phyloP scores from a whole-genome alignment of 768 basidiomycete genomes.

The Kwoniella heveanensis region DNA sequence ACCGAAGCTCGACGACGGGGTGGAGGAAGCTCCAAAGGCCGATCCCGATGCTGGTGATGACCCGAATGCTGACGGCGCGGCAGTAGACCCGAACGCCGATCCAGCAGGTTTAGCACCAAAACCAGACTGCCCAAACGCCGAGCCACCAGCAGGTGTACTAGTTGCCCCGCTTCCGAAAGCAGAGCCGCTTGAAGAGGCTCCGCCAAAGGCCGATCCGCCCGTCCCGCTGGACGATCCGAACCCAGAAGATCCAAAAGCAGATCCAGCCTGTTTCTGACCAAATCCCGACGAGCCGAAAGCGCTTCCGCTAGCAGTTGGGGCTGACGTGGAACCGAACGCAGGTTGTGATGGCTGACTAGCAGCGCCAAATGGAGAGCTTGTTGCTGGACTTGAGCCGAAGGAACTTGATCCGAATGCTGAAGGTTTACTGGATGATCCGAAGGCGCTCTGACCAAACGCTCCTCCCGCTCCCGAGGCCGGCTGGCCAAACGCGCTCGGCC shows the following conservation, averaged over 20 bases:
- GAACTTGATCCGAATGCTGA: constrained; percentile 27
- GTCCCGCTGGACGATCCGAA: background rate
- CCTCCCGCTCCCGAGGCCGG: constrained; percentile 20
- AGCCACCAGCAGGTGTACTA: constrained; percentile 6
- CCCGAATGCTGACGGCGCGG: constrained; percentile 32
- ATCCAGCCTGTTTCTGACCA: constrained; percentile 10
- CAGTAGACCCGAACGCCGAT: constrained; percentile 19
- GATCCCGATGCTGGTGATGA: constrained; percentile 18
- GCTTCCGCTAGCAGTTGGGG: constrained; percentile 3
- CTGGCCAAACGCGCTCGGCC: constrained; percentile 19
- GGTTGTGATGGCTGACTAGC: constrained; percentile 11
- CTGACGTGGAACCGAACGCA: constrained; percentile 23
- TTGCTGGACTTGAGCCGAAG: constrained; percentile 8
- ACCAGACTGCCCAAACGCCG: constrained; percentile 24
- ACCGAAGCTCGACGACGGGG: constrained; percentile 19
- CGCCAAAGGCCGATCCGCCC: constrained; percentile 24
- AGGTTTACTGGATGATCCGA: constrained; percentile 22
- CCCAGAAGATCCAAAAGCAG: too few relatives aligned
- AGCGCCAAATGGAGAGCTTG: constrained; percentile 20
- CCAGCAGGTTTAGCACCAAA: constrained; percentile 25
- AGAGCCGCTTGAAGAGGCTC: constrained; percentile 3
- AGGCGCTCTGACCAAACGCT: constrained; percentile 32
- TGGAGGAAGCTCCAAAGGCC: constrained; percentile 20
- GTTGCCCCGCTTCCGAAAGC: constrained; percentile 19
- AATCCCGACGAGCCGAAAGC: constrained; percentile 28